Percentiles rank a stretch among this genome's conserved stretches.
These are phyloP conservation scores for Amaranthus palmeri DNA, from an alignment of 148 eudicot species.

Conservation along the genomic window DNA sequence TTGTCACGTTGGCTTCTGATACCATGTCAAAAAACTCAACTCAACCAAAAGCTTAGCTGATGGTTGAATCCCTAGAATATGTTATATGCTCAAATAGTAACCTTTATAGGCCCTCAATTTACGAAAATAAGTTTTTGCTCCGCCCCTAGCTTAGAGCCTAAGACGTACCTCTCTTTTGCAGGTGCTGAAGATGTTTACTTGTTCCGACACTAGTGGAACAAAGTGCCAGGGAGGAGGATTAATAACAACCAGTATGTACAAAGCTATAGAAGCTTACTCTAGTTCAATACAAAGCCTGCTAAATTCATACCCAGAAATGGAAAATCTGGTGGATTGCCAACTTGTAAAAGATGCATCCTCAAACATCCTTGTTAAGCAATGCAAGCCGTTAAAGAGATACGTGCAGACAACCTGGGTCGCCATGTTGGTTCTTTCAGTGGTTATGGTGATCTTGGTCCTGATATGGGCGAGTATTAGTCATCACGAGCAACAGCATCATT, in stretches of 20 bases:
- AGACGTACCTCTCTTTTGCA: slow-evolving; percentile 11
- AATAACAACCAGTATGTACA: slow-evolving; percentile 29
- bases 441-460: slow-evolving; percentile 43
- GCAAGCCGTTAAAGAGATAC: slow-evolving; percentile 54
- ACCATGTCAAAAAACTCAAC: too few species aligned
- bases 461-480: slow-evolving; percentile 36
- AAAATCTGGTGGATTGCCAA: slow-evolving; percentile 56
- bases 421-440: slow-evolving; percentile 38
- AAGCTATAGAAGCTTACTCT: slow-evolving; percentile 39
- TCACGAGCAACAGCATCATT: slow-evolving; percentile 26
- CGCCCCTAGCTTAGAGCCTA: too few species aligned
- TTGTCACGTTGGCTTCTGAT: too few species aligned
- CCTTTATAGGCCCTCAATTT: too few species aligned
- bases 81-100: too few species aligned
- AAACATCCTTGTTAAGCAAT: slow-evolving; percentile 46
- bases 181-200: slow-evolving; percentile 44
- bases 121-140: too few species aligned
- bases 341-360: slow-evolving; percentile 53
- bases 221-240: slow-evolving; percentile 47
- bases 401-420: slow-evolving; percentile 41
- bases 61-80: too few species aligned
- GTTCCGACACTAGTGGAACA: slow-evolving; percentile 35
- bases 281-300: slow-evolving; percentile 52
- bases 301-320: slow-evolving; percentile 56
- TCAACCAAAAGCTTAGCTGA: too few species aligned